These are phyloP conservation scores for Scenedesmus sp. DNA, from an alignment of 163 green algal species.

Conservation along the genomic window DNA sequence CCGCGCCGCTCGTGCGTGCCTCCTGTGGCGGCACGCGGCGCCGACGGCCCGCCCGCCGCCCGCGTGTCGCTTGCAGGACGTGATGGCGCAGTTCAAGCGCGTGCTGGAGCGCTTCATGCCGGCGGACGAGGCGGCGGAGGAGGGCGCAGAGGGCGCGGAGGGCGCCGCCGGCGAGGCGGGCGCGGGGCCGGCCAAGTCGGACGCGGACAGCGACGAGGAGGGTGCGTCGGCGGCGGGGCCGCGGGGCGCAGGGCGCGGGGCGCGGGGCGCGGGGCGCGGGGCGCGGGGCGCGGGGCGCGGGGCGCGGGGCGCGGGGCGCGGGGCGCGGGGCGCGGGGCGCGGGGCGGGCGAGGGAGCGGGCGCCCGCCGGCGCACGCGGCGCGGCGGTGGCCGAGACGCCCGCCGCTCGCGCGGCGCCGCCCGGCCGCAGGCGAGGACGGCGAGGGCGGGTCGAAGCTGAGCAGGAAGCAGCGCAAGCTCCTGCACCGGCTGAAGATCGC, in stretches of 20 bases:
- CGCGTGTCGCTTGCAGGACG: conserved; percentile 8
- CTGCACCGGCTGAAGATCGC: conserved; percentile 79
- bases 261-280: too few relatives aligned
- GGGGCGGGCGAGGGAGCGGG: too few relatives aligned
- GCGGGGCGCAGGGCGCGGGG: neutral
- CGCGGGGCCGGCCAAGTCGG: conserved; percentile 29
- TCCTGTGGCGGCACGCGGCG: too few relatives aligned
- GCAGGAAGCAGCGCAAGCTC: conserved; percentile 84
- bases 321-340: too few relatives aligned
- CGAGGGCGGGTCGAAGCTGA: conserved; percentile 57
- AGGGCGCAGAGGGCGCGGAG: conserved; percentile 1
- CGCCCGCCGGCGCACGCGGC: too few relatives aligned
- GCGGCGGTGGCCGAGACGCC: too few relatives aligned
- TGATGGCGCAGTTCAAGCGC: conserved; percentile 44
- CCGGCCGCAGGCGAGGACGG: neutral
- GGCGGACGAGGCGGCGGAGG: neutral
- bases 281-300: too few relatives aligned
- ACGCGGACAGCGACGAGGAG: conserved; percentile 50
- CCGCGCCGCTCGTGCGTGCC: too few relatives aligned
- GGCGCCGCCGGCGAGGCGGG: neutral
- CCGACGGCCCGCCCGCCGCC: too few relatives aligned
- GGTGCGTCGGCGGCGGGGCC: too few relatives aligned
- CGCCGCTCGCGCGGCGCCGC: too few relatives aligned
- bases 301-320: too few relatives aligned
- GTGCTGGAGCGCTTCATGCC: conserved; percentile 45